These are phyloP conservation scores for Cantharellus cinnabarinus DNA, from an alignment of 768 basidiomycete genomes.

Conservation along the genomic window DNA sequence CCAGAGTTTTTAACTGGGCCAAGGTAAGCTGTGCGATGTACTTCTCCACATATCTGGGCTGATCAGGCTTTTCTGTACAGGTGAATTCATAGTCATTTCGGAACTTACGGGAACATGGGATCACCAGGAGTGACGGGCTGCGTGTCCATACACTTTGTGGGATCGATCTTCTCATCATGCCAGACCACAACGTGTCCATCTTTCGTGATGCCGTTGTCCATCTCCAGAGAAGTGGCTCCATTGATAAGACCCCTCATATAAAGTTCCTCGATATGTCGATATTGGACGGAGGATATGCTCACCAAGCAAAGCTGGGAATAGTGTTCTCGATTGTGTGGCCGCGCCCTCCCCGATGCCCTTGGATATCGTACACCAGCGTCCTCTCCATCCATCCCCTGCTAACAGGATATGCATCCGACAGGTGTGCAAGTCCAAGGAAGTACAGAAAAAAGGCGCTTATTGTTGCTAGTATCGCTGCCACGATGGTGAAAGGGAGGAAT, in stretches of 20 bases:
- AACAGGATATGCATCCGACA: no score
- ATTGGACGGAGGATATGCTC: conserved; percentile 9
- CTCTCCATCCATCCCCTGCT: no score
- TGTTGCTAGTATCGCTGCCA: no score
- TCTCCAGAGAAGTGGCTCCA: conserved; percentile 55
- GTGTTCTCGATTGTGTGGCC: conserved; percentile 57
- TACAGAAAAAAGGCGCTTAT: no score
- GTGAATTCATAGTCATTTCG: neutral
- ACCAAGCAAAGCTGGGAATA: conserved; percentile 62
- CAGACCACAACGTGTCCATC: conserved; percentile 62
- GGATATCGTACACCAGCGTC: neutral
- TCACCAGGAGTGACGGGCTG: conserved; percentile 22
- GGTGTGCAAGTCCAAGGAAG: no score
- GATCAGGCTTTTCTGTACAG: neutral
- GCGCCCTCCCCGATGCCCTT: conserved; percentile 45
- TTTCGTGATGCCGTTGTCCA: conserved; percentile 54
- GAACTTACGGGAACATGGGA: conserved; percentile 12
- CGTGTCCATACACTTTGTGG: conserved; percentile 52
- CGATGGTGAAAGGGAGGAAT: no score
- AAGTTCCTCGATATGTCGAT: neutral
- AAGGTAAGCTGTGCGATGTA: conserved; percentile 56
- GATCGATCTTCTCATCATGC: conserved; percentile 50
- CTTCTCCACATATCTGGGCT: conserved; percentile 40
- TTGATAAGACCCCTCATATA: conserved; percentile 44
- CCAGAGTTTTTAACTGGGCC: conserved; percentile 57